phyloP scores from a whole-genome alignment of 179 eudicot genomes.

The Vitellaria paradoxa region DNA sequence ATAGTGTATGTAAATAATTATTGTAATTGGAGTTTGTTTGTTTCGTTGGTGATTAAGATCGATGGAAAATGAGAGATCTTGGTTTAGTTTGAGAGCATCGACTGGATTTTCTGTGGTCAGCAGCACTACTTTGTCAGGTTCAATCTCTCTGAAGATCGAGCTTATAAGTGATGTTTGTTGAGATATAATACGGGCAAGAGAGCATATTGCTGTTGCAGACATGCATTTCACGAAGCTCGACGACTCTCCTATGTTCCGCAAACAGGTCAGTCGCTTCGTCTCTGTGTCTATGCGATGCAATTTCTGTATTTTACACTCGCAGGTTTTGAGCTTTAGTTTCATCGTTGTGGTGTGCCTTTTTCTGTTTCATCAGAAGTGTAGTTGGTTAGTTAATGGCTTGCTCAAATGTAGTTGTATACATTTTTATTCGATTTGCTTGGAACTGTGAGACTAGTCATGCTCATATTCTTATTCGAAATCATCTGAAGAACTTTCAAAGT shows the following conservation, averaged over 20 bases:
- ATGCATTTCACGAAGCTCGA: slow-evolving; percentile 97
- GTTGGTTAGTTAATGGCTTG: background rate
- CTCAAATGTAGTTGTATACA: background rate
- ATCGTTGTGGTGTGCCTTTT: background rate
- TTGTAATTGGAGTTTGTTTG: slow-evolving; percentile 8
- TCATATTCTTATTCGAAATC: background rate
- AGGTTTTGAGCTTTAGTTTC: slow-evolving; percentile 1
- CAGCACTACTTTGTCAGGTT: background rate
- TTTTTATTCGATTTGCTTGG: background rate
- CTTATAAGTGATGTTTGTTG: slow-evolving; percentile 24
- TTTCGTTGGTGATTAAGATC: slow-evolving; percentile 14
- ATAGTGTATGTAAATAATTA: background rate
- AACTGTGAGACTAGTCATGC: too few species aligned
- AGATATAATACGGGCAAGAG: background rate
- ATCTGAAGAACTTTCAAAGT: background rate
- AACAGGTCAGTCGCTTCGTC: slow-evolving; percentile 54
- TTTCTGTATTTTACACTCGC: background rate
- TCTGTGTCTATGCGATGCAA: background rate
- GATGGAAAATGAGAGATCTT: slow-evolving; percentile 34
- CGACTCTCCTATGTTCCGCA: slow-evolving; percentile 98
- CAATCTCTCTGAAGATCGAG: slow-evolving; percentile 25
- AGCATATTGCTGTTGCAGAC: slow-evolving; percentile 23
- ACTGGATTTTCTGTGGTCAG: slow-evolving; percentile 9
- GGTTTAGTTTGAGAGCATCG: background rate
- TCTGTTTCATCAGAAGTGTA: background rate